These are phyloP conservation scores for Sporisorium reilianum DNA, from an alignment of 1,284 basidiomycete species.

Conservation along the genomic window DNA sequence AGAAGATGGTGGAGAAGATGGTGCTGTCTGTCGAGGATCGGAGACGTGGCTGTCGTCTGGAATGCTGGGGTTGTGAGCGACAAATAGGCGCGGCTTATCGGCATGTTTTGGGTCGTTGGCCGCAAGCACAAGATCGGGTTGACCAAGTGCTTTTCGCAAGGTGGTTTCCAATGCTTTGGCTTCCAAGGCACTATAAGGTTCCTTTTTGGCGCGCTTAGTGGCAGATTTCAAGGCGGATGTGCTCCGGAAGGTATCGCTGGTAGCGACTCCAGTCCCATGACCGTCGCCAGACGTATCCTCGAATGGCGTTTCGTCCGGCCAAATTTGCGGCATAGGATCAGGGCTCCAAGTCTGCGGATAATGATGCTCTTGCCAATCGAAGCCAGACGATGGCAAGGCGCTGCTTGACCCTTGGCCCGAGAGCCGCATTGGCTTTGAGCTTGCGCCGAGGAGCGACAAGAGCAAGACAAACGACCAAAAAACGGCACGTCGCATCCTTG, in stretches of 20 bases:
- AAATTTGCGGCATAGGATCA: not conserved
- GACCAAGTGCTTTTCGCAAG: not conserved
- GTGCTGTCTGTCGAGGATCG: not conserved
- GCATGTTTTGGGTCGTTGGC: not conserved
- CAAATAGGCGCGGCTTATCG: not conserved
- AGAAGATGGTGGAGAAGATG: too few relatives aligned
- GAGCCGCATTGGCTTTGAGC: not conserved
- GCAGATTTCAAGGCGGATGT: not conserved
- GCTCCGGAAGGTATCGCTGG: too few relatives aligned
- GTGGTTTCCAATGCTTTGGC: too few relatives aligned
- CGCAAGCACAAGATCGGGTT: not conserved
- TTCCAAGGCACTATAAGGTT: too few relatives aligned
- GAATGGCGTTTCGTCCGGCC: not conserved
- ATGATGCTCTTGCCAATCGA: slow-evolving; percentile 3
- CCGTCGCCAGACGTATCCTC: too few relatives aligned
- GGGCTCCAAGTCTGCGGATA: not conserved
- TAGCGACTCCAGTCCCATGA: too few relatives aligned
- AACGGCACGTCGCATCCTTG: not conserved
- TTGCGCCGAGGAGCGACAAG: not conserved
- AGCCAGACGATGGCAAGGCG: not conserved
- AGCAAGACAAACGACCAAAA: not conserved
- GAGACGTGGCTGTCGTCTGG: not conserved
- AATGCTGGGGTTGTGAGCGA: not conserved
- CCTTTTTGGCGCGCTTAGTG: too few relatives aligned
- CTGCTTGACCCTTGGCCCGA: not conserved